Percentiles rank a stretch among this genome's conserved stretches.
Evolutionary conservation across 768 basidiomycete species (phyloP).

Genomic region (Collybiopsis luxurians): DNA sequence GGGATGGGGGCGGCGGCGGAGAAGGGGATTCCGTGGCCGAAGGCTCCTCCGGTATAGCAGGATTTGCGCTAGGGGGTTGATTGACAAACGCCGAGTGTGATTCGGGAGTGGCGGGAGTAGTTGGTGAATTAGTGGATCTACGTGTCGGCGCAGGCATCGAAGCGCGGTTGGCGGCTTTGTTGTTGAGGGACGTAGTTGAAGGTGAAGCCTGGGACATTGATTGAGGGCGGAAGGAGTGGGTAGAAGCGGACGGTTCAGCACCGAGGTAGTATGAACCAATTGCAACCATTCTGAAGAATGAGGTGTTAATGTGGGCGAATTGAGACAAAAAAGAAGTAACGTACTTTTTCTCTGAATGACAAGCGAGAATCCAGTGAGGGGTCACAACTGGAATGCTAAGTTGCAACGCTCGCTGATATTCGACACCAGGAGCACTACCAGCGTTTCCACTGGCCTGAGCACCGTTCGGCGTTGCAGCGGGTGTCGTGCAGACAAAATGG

Average conservation of each 20-base stretch:
- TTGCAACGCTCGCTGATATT: conserved; percentile 94
- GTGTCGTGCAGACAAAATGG: conserved; percentile 95
- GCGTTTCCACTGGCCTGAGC: conserved; percentile 53
- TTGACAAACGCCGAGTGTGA: conserved; percentile 38
- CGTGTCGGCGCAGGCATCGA: conserved; percentile 66
- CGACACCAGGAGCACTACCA: conserved; percentile 66
- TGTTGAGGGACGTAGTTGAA: conserved; percentile 27
- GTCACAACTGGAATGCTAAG: conserved; percentile 93
- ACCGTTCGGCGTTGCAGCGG: conserved; percentile 62
- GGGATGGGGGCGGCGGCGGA: not conserved
- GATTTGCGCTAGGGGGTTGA: conserved; percentile 21
- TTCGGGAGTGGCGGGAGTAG: conserved; percentile 20
- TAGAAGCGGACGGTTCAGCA: conserved; percentile 48
- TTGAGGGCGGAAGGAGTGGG: conserved; percentile 56
- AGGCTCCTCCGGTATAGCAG: conserved; percentile 2
- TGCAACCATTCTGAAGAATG: conserved; percentile 71
- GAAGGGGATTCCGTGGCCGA: not conserved
- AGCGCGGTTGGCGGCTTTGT: conserved; percentile 52
- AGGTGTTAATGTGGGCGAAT: conserved; percentile 1
- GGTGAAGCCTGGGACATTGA: conserved; percentile 71
- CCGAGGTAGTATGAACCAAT: conserved; percentile 84
- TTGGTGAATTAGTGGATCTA: conserved; percentile 35
- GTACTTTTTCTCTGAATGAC: conserved; percentile 80
- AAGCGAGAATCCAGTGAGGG: conserved; percentile 93
- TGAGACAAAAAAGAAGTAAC: not conserved